phyloP scores from a whole-genome alignment of 2,329 filamentous ascomycete genomes.

The Aspergillus sp. region DNA sequence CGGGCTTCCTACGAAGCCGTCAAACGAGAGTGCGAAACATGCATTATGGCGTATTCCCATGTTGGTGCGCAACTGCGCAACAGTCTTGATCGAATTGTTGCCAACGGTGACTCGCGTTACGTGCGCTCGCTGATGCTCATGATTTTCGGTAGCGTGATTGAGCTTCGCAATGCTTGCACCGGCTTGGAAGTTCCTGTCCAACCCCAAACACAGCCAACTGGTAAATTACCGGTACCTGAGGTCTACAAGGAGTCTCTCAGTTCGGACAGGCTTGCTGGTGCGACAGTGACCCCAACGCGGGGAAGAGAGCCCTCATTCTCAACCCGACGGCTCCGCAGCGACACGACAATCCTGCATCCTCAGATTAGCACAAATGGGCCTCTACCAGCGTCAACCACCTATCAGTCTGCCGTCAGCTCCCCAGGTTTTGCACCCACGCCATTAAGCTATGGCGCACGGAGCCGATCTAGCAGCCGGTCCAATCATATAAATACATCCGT shows the following conservation, averaged over 20 bases:
- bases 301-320: conserved; percentile 47
- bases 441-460: conserved; percentile 42
- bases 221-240: conserved; percentile 35
- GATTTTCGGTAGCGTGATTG: conserved; percentile 62
- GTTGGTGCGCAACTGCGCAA: conserved; percentile 55
- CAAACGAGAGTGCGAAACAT: conserved; percentile 53
- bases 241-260: conserved; percentile 33
- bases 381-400: conserved; percentile 35
- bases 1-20: conserved; percentile 46
- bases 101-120: conserved; percentile 60
- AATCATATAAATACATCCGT: conserved; percentile 55
- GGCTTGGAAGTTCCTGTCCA: conserved; percentile 53
- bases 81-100: conserved; percentile 56
- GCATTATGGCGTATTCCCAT: conserved; percentile 55
- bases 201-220: conserved; percentile 32
- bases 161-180: conserved; percentile 63
- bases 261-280: conserved; percentile 35
- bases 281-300: conserved; percentile 52
- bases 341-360: conserved; percentile 56
- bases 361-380: conserved; percentile 36
- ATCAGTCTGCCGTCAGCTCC: conserved; percentile 34
- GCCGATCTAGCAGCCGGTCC: conserved; percentile 56
- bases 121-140: conserved; percentile 63
- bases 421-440: conserved; percentile 37
- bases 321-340: conserved; percentile 53